Evolutionary conservation across 495 filamentous ascomycete species (phyloP).

Genomic region (Jackrogersella minutella): DNA sequence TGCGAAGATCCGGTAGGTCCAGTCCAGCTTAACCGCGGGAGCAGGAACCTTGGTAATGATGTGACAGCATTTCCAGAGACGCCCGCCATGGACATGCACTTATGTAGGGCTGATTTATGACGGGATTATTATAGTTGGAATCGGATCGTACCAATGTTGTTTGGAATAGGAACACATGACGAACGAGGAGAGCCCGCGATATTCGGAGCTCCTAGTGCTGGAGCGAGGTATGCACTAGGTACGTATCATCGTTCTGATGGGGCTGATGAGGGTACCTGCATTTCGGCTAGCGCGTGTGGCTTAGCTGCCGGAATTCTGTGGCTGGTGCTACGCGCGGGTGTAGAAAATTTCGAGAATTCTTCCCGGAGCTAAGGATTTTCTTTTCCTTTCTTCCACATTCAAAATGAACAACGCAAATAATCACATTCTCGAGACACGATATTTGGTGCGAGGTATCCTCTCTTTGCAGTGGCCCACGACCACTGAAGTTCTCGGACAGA

Average conservation of each 20-base stretch:
- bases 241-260: not conserved
- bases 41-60: slow-evolving; percentile 59
- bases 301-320: not conserved
- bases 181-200: slow-evolving; percentile 21
- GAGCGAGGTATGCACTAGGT: slow-evolving; percentile 3
- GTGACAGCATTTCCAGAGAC: slow-evolving; percentile 36
- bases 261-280: not conserved
- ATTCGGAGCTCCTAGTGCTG: slow-evolving; percentile 30
- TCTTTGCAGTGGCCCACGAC: slow-evolving; percentile 54
- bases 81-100: slow-evolving; percentile 43
- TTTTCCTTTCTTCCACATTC: slow-evolving; percentile 51
- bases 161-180: slow-evolving; percentile 10
- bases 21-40: slow-evolving; percentile 63
- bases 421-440: slow-evolving; percentile 59
- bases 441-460: slow-evolving; percentile 54
- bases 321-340: slow-evolving; percentile 15
- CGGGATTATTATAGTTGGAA: not conserved
- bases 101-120: not conserved
- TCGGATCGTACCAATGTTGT: not conserved
- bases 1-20: slow-evolving; percentile 37
- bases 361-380: slow-evolving; percentile 12
- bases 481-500: slow-evolving; percentile 57
- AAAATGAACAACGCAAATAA: slow-evolving; percentile 63
- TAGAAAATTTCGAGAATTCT: slow-evolving; percentile 40
- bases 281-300: slow-evolving; percentile 19